Base-by-base conservation (phyloP, 768 basidiomycete species). In the Tubosaeta sp. region DNA sequence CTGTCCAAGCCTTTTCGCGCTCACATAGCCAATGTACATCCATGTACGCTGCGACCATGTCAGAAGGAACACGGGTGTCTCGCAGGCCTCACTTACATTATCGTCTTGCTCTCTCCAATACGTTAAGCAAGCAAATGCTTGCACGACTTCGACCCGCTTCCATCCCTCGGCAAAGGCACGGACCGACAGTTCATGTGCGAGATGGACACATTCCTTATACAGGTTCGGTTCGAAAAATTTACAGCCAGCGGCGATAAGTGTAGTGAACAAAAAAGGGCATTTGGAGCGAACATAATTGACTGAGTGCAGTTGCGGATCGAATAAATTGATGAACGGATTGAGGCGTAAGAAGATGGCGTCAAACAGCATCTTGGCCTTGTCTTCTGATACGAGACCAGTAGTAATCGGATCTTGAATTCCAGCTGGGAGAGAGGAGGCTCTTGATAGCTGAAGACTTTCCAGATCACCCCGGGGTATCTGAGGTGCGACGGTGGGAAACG, bases 21-120 rank as follows among this genome's bases (percentile, higher is more conserved):
- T 65, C 68, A 87, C 87, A 68, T 90, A 87, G 51, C 90, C 90
- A 64, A 93, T 89, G 64, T 86, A 92, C 47, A 80, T 86, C 90
- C 90, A 93, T 12, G 89, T 90, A 40, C 85, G 80, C 86, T 89
- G 63, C 24, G 49, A 53, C 34, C 32, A 50, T 44, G 40, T 64
- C 52, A 69, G 52, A 4, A 53, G 32, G 22, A 45, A 38, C 27
- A 36, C 29, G 18, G 21, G 35, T 18, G 13, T 53, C 27, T 21
- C 47, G 25, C 43, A 39, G 46, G 48, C 48, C 54, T 42, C 49
- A 66, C 79, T 42, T 56, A 87, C 87, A 49, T 82, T 87, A 59
- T 95, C 93, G 55, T 88, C 84, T 35, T 90, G 87, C 59, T 90
- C 88, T 64, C 80, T 86, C 90, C 90, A 94, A 68, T 94, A 94